Base-by-base conservation (phyloP, 768 basidiomycete genomes). In the Boletus subparvulus region DNA sequence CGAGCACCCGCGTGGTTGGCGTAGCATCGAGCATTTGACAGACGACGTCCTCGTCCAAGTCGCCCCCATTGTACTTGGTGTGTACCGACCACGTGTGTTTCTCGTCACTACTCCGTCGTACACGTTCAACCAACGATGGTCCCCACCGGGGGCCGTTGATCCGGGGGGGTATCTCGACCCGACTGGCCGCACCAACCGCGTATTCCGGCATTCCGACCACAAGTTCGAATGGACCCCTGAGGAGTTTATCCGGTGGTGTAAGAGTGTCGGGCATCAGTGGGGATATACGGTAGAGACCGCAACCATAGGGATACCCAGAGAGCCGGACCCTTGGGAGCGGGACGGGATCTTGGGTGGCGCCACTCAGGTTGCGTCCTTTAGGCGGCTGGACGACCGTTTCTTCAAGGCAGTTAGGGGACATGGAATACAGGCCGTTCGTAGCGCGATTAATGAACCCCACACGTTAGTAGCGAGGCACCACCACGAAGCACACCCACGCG, bases 91-190 rank as follows among this genome's bases (percentile, higher is more conserved):
- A 1, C 77, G 78, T 28, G 65, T 87, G 42, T 77, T 93, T 43
- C 78, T 96, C 21, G 66, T 94, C 64, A 95, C 93, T 0, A 96
- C 93, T 0, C 93, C 92, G 0, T 90, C 88, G 3, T 94, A 87
- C 73, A 84, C 81, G 2, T 96, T 89, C 77, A 95, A 93, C 60
- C 79, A 77, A 19, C 83, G 86, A 1, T 93, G 92, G 75, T 80
- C 83, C 0, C 68, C 82, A 1, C 88, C 87, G 0, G 76, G 73
- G 37, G 69, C 72, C 0, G 72, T 73, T 6, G 68, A 76, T 17
- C 63, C 80, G 14, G 65, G 71, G 24, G 92, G 88, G 1, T 84
- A 70, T 66, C 77, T 70, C 0, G 93, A 95, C 70, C 92, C 94
- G 3, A 94, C 92, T 0, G 75, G 78, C 14, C 82, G 88, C 17